Base-by-base conservation (phyloP, 495 filamentous ascomycete species). In the Massariosphaeria phaeospora region DNA sequence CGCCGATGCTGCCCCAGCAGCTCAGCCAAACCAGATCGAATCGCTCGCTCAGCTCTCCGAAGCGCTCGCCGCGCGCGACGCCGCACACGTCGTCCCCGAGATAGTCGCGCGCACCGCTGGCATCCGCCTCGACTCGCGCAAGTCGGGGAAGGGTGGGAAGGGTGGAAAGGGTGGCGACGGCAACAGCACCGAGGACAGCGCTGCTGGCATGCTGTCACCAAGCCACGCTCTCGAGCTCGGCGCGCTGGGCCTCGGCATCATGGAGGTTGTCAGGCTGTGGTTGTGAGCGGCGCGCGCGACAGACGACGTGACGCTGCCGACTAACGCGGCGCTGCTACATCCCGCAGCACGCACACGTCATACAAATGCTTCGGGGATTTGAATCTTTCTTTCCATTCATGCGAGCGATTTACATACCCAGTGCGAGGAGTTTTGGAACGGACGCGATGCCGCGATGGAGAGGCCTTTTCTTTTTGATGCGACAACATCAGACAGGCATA, bases 31-130 rank as follows among this genome's bases (percentile, higher is more conserved):
- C 18, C n/a, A n/a, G n/a, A n/a, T n/a, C n/a, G n/a, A n/a, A n/a
- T n/a, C n/a, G n/a, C n/a, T n/a, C n/a, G n/a, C n/a, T n/a, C n/a
- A n/a, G n/a, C n/a, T n/a, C n/a, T n/a, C n/a, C n/a, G 30, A 39
- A 2, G 47, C 47, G 9, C 27, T 57, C 26, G 25, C 44, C 1
- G 20, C 53, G 10, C 50, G 50, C 18, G 50, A 23, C 11, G 27
- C 39, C 11, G 34, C 34, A 3, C 23, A 34, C 3, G 34, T 26
- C 8, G 33, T 17, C 27, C 36, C 45, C 26, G 47, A 58, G 13
- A 20, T 58, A 18, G 55, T 17, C 33, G 55, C 55, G 27, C 47
- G 48, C 31, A 31, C 39, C 10, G 55, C 55, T 11, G 40, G 55
- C 24, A 46, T 52, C 55, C 2, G 11, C 3, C 55, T 58, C 47